phyloP scores from a whole-genome alignment of 257 asterid genomes.

The Solanum etuberosum region DNA sequence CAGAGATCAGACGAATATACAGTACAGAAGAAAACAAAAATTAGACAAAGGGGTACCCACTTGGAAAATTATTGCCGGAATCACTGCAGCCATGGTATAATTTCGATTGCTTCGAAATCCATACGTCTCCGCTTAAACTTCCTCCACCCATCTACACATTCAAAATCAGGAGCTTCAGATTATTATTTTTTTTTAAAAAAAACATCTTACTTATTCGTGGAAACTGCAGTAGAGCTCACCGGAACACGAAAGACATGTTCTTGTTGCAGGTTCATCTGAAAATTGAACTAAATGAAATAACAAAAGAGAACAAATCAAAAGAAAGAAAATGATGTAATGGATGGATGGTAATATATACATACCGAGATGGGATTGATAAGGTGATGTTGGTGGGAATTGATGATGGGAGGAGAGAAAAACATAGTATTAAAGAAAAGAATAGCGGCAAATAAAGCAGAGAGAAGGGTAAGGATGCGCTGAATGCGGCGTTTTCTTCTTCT shows the following conservation, averaged over 20 bases:
- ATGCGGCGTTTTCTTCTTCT: conserved; percentile 39
- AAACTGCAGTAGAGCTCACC: conserved; percentile 21
- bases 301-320: background rate
- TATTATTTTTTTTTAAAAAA: too few species aligned
- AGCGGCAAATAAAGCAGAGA: conserved; percentile 29
- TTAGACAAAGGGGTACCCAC: conserved; percentile 6
- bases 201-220: background rate
- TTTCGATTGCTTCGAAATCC: conserved; percentile 41
- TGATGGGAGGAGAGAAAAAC: conserved; percentile 28
- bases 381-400: conserved; percentile 11
- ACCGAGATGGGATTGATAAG: conserved; percentile 13
- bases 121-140: conserved; percentile 25
- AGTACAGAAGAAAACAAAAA: background rate
- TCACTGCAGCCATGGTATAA: conserved; percentile 52
- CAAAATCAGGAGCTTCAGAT: background rate
- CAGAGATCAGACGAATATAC: background rate
- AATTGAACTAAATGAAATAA: conserved; percentile 11
- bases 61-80: conserved; percentile 25
- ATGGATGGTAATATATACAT: background rate
- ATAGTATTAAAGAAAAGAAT: conserved; percentile 34
- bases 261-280: conserved; percentile 19
- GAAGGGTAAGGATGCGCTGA: conserved; percentile 27
- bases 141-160: conserved; percentile 41
- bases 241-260: conserved; percentile 37
- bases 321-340: background rate